Base-by-base conservation (phyloP, 192 early-diverging fungal species). In the Entophlyctis luteolus region DNA sequence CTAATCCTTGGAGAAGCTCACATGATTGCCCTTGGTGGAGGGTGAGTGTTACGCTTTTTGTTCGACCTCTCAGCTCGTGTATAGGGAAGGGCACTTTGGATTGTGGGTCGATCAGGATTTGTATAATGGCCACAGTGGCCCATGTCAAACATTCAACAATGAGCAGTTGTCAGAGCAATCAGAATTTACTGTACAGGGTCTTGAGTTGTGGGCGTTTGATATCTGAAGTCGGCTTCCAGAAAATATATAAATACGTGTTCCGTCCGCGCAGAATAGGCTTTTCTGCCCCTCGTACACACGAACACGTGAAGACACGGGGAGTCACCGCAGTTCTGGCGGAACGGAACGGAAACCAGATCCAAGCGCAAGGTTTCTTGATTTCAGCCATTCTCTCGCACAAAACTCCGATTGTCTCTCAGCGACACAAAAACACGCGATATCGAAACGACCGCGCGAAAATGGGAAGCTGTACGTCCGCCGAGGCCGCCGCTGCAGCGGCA, bases 41-140 rank as follows among this genome's bases (percentile, higher is more conserved):
- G 77, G 75, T 77, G 58, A 38, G 14, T 18, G 18, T 45, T 20
- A 1, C 36, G 14, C 20, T 18, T 10, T n/a, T n/a, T 23, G 14
- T 2, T 58, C 29, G 2, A 29, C 18, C 28, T 22, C 16, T 57
- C 10, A 57, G 18, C 23, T 34, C 25, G 2, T 57, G 31, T 14
- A 20, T 47, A 78, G 77, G 5, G 67, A 79, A 45, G 82, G 79
- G n/a, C 65, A 66, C 28, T 81, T 81, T 76, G 82, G 82, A 1
- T 70, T 84, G 4, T 84, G 79, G 79, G 60, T 84, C 2, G 75
- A 76, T 56, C 73, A 75, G 36, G 65, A 81, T 48, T 70, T 84
- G 16, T 71, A 75, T 54, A 72, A 81, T 50, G 82, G 82, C 0
- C 77, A 84, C 63, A 68, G 62, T 34, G 79, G 77, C 36, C 72